Base-by-base conservation (phyloP, 257 asterid genomes). In the Scutellaria minor region DNA sequence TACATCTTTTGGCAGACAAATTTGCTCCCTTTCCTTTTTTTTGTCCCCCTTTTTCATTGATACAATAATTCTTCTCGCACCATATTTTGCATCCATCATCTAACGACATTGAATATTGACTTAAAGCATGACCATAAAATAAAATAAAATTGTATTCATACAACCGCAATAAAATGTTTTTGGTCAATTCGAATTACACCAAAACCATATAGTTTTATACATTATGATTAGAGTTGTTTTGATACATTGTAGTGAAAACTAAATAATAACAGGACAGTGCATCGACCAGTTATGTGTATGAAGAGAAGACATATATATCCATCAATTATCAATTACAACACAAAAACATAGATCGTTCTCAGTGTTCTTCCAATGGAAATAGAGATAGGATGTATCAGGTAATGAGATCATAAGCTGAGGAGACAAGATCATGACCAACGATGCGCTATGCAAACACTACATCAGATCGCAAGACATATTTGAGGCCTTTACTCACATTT, bases 381-480 rank as follows among this genome's bases (percentile, higher is more conserved):
- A 12, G 13, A 63, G 39, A 63, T 41, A 22, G 18, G 18, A 64
- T 27, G 64, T 27, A 9, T 53, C 9, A 31, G 24, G 47, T 37
- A 22, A 66, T 31, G n/a, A 3, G 11, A 46, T 37, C 53, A 18
- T 24, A 31, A 15, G 41, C 14, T 6, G 47, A 35, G 45, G 24
- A 27, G 42, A 45, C 66, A 24, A 8, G 68, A 41, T 39, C 44
- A 46, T 3, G 50, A 53, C 35, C 8, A 52, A 14, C 3, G 37
- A 47, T 61, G 54, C 48, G 52, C 67, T 35, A 68, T 35, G 90
- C 86, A 80, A 92, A 95, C 59, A 40, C 92, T 12, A 95, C 98
- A 86, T 95, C 98, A 27, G 96, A 87, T 59, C 97, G 87, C 64
- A 92, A 67, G 39, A 95, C 77, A 72, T 95, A 95, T 83, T 95